phyloP scores from a whole-genome alignment of 148 eudicot species.

The Nyssa sinensis region DNA sequence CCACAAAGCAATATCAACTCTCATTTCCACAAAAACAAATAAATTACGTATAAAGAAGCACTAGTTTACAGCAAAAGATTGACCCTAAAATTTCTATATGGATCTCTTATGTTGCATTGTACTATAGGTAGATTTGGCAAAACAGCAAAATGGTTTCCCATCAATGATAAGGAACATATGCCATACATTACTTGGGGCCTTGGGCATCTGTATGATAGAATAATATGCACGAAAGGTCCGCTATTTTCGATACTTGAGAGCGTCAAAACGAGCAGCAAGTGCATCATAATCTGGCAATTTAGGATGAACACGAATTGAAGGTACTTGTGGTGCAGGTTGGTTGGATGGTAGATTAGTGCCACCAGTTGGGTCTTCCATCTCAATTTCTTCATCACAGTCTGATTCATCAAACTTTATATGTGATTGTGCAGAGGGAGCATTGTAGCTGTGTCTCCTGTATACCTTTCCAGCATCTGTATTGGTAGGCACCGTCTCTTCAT shows the following conservation, averaged over 20 bases:
- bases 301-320: constrained; percentile 54
- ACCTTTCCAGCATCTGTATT: constrained; percentile 26
- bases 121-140: background rate
- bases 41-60: too few relatives aligned
- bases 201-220: background rate
- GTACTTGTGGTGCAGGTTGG: constrained; percentile 35
- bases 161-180: background rate
- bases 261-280: constrained; percentile 86
- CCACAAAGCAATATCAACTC: too few relatives aligned
- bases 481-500: constrained; percentile 11
- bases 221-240: constrained; percentile 9
- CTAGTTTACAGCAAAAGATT: too few relatives aligned
- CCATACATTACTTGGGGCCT: background rate
- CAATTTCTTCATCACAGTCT: too few relatives aligned
- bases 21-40: too few relatives aligned
- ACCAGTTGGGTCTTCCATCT: constrained; percentile 37
- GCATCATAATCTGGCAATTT: constrained; percentile 87
- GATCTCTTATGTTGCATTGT: background rate
- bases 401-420: constrained; percentile 81
- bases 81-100: too few relatives aligned
- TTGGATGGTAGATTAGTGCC: constrained; percentile 30
- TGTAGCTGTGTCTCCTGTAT: constrained; percentile 56
- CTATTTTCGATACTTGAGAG: constrained; percentile 65
- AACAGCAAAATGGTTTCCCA: background rate
- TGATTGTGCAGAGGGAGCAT: constrained; percentile 36